These are phyloP conservation scores for Cornus suecica DNA, from an alignment of 148 eudicot genomes.

Conservation along the genomic window DNA sequence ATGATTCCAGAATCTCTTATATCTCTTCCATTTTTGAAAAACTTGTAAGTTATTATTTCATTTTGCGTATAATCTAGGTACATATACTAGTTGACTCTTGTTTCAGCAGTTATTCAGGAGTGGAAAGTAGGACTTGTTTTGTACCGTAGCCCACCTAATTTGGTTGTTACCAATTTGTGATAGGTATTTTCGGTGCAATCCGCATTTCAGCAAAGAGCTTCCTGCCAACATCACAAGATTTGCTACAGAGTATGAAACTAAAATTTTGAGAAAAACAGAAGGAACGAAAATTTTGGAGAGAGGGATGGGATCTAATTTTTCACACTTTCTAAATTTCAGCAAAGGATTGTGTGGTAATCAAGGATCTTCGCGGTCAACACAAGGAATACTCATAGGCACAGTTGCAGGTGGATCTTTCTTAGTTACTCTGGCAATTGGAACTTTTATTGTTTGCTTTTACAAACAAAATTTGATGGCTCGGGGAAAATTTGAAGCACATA, in stretches of 20 bases:
- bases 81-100: background rate
- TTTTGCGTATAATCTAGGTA: background rate
- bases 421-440: slow-evolving; percentile 13
- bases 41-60: slow-evolving; percentile 26
- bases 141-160: slow-evolving; percentile 4
- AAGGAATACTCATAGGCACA: slow-evolving; percentile 21
- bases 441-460: slow-evolving; percentile 21
- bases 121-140: background rate
- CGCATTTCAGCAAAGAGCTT: slow-evolving; percentile 23
- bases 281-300: background rate
- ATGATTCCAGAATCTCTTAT: slow-evolving; percentile 27
- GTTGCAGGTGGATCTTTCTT: slow-evolving; percentile 25
- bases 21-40: slow-evolving; percentile 29
- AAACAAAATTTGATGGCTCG: slow-evolving; percentile 18
- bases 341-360: slow-evolving; percentile 26
- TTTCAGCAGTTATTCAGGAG: background rate
- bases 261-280: background rate
- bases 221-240: slow-evolving; percentile 29
- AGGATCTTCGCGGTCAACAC: slow-evolving; percentile 17
- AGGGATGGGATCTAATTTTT: background rate
- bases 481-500: slow-evolving; percentile 13
- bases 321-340: slow-evolving; percentile 20
- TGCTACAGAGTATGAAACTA: slow-evolving; percentile 36
- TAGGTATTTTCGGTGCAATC: slow-evolving; percentile 47
- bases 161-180: background rate